phyloP scores from a whole-genome alignment of 2,329 filamentous ascomycete genomes.

The Trichoderma hamatum region DNA sequence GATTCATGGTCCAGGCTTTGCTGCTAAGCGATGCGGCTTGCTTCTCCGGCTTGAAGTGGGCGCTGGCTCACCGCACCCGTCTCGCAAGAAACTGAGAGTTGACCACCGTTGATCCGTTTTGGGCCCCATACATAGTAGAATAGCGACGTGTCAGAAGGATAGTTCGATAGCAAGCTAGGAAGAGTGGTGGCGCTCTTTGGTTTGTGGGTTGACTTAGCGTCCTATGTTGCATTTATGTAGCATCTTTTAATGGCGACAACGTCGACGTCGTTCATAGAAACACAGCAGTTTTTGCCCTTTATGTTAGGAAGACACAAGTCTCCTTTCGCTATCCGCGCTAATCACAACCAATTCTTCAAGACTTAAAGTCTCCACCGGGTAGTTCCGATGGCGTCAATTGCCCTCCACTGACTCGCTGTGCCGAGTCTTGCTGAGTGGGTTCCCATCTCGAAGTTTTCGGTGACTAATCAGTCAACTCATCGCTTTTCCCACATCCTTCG shows the following conservation, averaged over 20 bases:
- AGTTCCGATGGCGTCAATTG: slow-evolving; percentile 27
- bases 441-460: slow-evolving; percentile 23
- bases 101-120: neutral
- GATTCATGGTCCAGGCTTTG: neutral
- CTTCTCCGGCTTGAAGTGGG: neutral
- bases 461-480: slow-evolving; percentile 25
- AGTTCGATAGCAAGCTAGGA: neutral
- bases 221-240: no score
- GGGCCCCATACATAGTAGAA: neutral
- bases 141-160: neutral
- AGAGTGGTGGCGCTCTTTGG: neutral
- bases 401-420: slow-evolving; percentile 7
- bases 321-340: neutral
- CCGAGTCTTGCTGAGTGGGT: slow-evolving; percentile 10
- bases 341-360: neutral
- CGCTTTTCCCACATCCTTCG: slow-evolving; percentile 8
- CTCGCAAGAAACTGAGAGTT: neutral
- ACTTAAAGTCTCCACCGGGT: neutral
- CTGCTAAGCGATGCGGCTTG: neutral
- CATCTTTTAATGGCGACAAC: neutral
- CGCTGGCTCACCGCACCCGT: neutral
- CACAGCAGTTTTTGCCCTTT: neutral
- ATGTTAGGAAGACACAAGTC: neutral
- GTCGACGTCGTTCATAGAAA: neutral
- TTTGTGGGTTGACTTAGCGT: no score